Conservation (phyloP, 176 grass and related monocot species). For the Carex scoparia region DNA sequence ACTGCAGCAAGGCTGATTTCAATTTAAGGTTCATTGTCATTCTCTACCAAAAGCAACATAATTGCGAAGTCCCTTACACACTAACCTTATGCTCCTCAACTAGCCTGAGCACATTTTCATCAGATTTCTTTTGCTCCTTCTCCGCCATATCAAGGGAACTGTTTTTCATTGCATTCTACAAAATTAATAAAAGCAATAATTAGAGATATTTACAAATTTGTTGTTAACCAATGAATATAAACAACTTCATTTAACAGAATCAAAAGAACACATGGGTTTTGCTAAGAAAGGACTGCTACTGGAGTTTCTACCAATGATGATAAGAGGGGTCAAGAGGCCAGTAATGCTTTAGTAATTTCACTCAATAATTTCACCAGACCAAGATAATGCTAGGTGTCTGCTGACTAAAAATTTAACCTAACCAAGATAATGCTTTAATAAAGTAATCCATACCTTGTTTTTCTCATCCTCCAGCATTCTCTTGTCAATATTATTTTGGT, state of each 20-base stretch:
- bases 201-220: not conserved
- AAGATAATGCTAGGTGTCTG: too few species aligned
- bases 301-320: not conserved
- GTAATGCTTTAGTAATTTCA: not conserved
- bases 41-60: not conserved
- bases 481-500: constrained; percentile 43
- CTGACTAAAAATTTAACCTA: too few species aligned
- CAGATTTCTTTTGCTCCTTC: constrained; percentile 43
- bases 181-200: not conserved
- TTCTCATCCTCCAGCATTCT: constrained; percentile 58
- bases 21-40: not conserved
- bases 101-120: constrained; percentile 50
- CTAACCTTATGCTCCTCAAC: constrained; percentile 61
- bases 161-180: constrained; percentile 51
- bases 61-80: constrained; percentile 11
- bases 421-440: too few species aligned
- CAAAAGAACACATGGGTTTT: not conserved
- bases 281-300: not conserved
- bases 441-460: constrained; percentile 30
- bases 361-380: too few species aligned
- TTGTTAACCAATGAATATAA: constrained; percentile 13
- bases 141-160: constrained; percentile 52
- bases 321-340: not conserved
- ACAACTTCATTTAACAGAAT: not conserved
- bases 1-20: too few species aligned